phyloP scores from a whole-genome alignment of 768 basidiomycete genomes.

The Pisolithus sp. region DNA sequence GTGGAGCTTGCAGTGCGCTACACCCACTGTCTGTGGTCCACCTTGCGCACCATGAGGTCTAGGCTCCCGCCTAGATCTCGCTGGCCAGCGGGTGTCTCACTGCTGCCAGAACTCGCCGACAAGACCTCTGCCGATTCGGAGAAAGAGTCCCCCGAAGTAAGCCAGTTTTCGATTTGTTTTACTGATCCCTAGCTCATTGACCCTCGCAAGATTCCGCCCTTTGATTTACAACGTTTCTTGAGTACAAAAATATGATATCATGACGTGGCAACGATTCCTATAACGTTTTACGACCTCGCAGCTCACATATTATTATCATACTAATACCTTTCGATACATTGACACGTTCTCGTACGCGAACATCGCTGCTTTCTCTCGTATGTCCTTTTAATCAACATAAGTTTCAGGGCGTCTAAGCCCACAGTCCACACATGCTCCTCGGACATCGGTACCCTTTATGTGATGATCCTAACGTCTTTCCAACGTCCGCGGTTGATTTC shows the following conservation, averaged over 20 bases:
- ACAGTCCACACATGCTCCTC: slow-evolving; percentile 9
- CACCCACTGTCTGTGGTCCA: slow-evolving; percentile 55
- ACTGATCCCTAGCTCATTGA: neutral
- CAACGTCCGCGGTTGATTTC: slow-evolving; percentile 57
- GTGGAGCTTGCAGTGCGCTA: slow-evolving; percentile 64
- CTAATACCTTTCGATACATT: slow-evolving; percentile 6
- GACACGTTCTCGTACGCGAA: slow-evolving; percentile 11
- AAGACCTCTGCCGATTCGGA: slow-evolving; percentile 22
- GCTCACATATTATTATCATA: slow-evolving; percentile 1
- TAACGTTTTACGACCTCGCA: neutral
- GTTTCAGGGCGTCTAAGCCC: slow-evolving; percentile 23
- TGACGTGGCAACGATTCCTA: neutral
- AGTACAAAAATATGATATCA: slow-evolving; percentile 37
- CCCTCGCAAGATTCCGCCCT: slow-evolving; percentile 35
- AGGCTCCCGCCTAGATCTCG: slow-evolving; percentile 34
- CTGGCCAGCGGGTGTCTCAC: slow-evolving; percentile 37
- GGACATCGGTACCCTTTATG: slow-evolving; percentile 14
- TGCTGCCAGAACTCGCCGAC: slow-evolving; percentile 33
- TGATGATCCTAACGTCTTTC: slow-evolving; percentile 54
- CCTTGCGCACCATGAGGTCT: slow-evolving; percentile 44
- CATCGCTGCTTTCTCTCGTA: slow-evolving; percentile 1
- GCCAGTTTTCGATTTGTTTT: slow-evolving; percentile 1
- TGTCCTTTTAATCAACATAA: slow-evolving; percentile 7
- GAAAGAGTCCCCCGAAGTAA: slow-evolving; percentile 35
- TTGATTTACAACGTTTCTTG: slow-evolving; percentile 51